phyloP scores from a whole-genome alignment of 345 rosid species.

The Erucastrum elatum region DNA sequence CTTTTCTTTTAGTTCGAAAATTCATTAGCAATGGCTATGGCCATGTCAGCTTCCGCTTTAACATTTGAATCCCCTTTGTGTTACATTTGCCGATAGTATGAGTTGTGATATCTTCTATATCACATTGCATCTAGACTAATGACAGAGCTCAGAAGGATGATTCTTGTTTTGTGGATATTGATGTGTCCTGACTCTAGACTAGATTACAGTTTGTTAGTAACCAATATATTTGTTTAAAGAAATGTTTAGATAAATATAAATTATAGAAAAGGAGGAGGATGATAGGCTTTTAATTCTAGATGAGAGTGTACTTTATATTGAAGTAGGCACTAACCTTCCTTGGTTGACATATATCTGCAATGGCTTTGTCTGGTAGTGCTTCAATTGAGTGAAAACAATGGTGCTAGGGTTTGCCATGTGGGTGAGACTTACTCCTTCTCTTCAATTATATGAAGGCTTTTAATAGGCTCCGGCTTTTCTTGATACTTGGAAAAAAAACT shows the following conservation, averaged over 20 bases:
- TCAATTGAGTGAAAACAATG: slow-evolving; percentile 49
- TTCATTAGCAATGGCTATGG: too few species aligned
- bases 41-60: too few species aligned
- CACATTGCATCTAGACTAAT: slow-evolving; percentile 15
- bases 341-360: slow-evolving; percentile 43
- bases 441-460: slow-evolving; percentile 46
- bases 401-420: slow-evolving; percentile 48
- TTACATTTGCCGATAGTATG: background rate
- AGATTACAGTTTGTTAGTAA: slow-evolving; percentile 22
- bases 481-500: slow-evolving; percentile 21
- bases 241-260: slow-evolving; percentile 11
- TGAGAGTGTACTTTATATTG: slow-evolving; percentile 35
- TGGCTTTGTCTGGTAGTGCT: slow-evolving; percentile 52
- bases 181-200: slow-evolving; percentile 21
- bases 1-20: too few species aligned
- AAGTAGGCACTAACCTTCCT: slow-evolving; percentile 43
- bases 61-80: too few species aligned
- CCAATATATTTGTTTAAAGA: slow-evolving; percentile 22
- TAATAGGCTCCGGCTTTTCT: slow-evolving; percentile 41
- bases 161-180: slow-evolving; percentile 22
- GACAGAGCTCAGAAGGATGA: slow-evolving; percentile 20
- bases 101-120: background rate
- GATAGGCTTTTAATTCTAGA: slow-evolving; percentile 38
- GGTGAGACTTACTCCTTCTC: slow-evolving; percentile 43
- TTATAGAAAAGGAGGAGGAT: slow-evolving; percentile 34